Evolutionary conservation across 2,329 filamentous ascomycete genomes (phyloP).

Genomic region (Botrytis hyacinthi): DNA sequence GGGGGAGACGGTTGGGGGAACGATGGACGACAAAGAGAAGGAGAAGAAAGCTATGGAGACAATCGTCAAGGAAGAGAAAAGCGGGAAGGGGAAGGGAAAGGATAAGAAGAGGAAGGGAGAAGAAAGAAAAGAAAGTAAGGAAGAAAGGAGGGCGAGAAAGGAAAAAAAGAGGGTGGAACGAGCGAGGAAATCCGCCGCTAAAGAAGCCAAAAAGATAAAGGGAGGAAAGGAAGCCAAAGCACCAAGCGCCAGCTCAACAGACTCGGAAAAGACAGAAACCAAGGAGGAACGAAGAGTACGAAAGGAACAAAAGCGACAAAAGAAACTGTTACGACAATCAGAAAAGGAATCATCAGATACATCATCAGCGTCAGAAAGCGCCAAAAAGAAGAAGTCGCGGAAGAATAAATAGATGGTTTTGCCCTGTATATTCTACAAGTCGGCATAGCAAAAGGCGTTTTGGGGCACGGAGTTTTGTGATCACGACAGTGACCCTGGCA

Average conservation of each 20-base stretch:
- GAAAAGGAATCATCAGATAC: constrained; percentile 25
- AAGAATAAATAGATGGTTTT: constrained; percentile 24
- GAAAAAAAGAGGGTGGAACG: constrained; percentile 39
- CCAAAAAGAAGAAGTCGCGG: constrained; percentile 37
- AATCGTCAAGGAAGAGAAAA: constrained; percentile 30
- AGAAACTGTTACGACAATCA: constrained; percentile 34
- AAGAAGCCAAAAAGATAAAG: constrained; percentile 1
- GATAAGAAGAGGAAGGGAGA: constrained; percentile 35
- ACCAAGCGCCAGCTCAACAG: neutral
- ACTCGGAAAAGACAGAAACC: constrained; percentile 27
- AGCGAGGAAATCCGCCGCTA: constrained; percentile 24
- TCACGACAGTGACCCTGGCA: constrained; percentile 24
- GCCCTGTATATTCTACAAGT: constrained; percentile 13
- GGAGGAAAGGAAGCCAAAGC: neutral
- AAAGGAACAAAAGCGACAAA: constrained; percentile 41
- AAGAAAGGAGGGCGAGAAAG: constrained; percentile 41
- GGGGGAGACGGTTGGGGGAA: constrained; percentile 75
- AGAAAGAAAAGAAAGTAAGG: constrained; percentile 38
- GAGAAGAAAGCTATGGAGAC: constrained; percentile 20
- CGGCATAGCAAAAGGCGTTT: constrained; percentile 30
- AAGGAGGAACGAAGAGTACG: constrained; percentile 42
- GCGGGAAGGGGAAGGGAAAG: constrained; percentile 29
- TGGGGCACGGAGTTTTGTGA: constrained; percentile 21
- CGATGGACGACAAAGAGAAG: constrained; percentile 45
- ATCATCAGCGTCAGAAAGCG: constrained; percentile 33